Evolutionary conservation across 805 yeast genomes (phyloP).

Genomic region (Saccharomycopsis fodiens): DNA sequence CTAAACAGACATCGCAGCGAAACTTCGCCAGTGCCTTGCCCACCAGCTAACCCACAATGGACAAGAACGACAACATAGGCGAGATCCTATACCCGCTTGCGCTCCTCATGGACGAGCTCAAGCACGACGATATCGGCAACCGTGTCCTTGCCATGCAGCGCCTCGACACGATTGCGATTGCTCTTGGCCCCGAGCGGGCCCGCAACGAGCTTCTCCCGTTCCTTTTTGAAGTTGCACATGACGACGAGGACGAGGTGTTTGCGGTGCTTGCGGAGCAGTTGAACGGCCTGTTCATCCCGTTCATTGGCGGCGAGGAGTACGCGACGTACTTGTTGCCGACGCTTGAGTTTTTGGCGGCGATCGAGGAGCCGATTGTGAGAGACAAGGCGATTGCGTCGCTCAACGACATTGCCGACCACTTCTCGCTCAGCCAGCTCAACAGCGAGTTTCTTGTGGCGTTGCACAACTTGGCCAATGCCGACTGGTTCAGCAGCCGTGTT

Average conservation of each 20-base stretch:
- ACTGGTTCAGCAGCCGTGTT: slow-evolving; percentile 91
- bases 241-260: slow-evolving; percentile 97
- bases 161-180: slow-evolving; percentile 88
- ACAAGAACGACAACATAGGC: slow-evolving; percentile 18
- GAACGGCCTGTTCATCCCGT: slow-evolving; percentile 72
- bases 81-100: slow-evolving; percentile 78
- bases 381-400: slow-evolving; percentile 89
- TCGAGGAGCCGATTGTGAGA: slow-evolving; percentile 94
- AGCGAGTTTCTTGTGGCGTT: slow-evolving; percentile 69
- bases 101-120: slow-evolving; percentile 90
- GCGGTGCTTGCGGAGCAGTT: slow-evolving; percentile 88
- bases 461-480: slow-evolving; percentile 71
- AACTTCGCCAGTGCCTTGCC: too few relatives aligned
- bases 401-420: slow-evolving; percentile 56
- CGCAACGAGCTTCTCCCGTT: slow-evolving; percentile 85
- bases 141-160: slow-evolving; percentile 93
- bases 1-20: too few relatives aligned
- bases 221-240: slow-evolving; percentile 77
- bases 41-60: too few relatives aligned
- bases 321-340: slow-evolving; percentile 55
- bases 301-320: slow-evolving; percentile 73
- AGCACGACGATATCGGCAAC: slow-evolving; percentile 91
- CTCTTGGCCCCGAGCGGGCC: slow-evolving; percentile 90
- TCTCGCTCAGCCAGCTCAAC: slow-evolving; percentile 56
- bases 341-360: slow-evolving; percentile 76